Percentiles rank a stretch among this genome's conserved stretches.
These are phyloP conservation scores for Bacidia rubella DNA, from an alignment of 495 filamentous ascomycete species.

Conservation along the genomic window DNA sequence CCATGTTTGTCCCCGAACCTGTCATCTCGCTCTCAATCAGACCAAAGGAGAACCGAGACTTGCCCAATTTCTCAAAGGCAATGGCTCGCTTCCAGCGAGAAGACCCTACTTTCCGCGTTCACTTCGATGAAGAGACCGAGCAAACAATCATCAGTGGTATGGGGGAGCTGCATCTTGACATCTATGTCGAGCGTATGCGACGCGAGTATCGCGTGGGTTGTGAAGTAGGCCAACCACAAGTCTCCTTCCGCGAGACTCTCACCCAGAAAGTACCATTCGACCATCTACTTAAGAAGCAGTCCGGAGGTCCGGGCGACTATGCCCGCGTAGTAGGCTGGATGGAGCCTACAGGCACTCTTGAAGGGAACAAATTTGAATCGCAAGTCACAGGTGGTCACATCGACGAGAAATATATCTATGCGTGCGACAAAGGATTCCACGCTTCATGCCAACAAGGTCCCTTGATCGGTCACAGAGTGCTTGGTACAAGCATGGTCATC, in stretches of 20 bases:
- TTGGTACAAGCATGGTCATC: conserved; percentile 80
- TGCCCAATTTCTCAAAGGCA: conserved; percentile 91
- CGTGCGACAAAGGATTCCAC: conserved; percentile 94
- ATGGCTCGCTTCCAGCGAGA: conserved; percentile 98
- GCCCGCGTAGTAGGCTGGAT: conserved; percentile 87
- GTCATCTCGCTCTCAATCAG: conserved; percentile 97
- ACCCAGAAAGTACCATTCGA: conserved; percentile 66
- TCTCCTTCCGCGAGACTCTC: conserved; percentile 95
- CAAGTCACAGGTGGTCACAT: conserved; percentile 82
- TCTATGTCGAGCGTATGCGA: conserved; percentile 97
- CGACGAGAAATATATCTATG: conserved; percentile 88
- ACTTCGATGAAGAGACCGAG: conserved; percentile 76
- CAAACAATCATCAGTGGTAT: conserved; percentile 98
- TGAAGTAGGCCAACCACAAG: conserved; percentile 88
- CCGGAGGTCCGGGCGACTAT: conserved; percentile 90
- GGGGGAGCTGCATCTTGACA: conserved; percentile 93
- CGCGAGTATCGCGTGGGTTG: conserved; percentile 96
- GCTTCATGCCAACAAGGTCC: conserved; percentile 76
- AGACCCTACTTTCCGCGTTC: conserved; percentile 94
- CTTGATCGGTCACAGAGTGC: conserved; percentile 82
- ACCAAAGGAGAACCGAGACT: conserved; percentile 87
- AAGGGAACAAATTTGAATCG: conserved; percentile 73
- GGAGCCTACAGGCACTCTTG: conserved; percentile 63
- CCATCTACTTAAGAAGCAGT: conserved; percentile 90
- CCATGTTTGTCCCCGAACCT: conserved; percentile 97